Conservation (phyloP, 2,329 filamentous ascomycete species). For the Zymoseptoria passerinii region DNA sequence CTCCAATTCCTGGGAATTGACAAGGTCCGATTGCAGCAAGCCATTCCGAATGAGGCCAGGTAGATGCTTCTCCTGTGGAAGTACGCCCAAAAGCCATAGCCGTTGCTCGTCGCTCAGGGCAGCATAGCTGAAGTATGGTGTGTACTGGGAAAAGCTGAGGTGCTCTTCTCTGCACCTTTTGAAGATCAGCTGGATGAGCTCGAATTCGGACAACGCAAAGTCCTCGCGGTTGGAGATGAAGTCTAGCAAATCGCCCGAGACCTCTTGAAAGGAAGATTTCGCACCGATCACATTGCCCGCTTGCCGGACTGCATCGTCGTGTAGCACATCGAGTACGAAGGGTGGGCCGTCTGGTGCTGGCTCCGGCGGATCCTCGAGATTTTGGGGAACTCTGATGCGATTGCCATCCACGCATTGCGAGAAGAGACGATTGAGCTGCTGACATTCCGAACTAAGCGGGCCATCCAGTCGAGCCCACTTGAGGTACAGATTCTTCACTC, state of each 20-base stretch:
- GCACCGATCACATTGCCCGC: background rate
- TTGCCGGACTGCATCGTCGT: background rate
- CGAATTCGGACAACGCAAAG: conserved; percentile 3
- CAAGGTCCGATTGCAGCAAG: background rate
- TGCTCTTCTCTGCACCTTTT: background rate
- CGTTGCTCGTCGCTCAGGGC: background rate
- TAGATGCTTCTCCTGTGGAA: background rate
- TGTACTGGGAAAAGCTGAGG: background rate
- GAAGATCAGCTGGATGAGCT: conserved; percentile 1
- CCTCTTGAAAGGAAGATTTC: background rate
- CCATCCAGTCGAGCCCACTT: conserved; percentile 5
- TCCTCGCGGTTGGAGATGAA: background rate
- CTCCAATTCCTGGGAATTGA: background rate
- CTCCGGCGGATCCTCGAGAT: conserved; percentile 3
- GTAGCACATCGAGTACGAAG: conserved; percentile 3
- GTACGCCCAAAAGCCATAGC: background rate
- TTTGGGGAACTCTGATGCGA: conserved; percentile 1
- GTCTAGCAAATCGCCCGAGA: conserved; percentile 1
- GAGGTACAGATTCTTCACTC: conserved; percentile 5
- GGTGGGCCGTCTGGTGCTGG: background rate
- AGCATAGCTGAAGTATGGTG: conserved; percentile 2
- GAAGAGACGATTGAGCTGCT: conserved; percentile 6
- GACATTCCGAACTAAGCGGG: conserved; percentile 5
- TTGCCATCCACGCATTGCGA: conserved; percentile 8
- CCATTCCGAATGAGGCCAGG: conserved; percentile 1